Base-by-base conservation (phyloP, 2,329 filamentous ascomycete genomes). In the Xylaria polymorpha region DNA sequence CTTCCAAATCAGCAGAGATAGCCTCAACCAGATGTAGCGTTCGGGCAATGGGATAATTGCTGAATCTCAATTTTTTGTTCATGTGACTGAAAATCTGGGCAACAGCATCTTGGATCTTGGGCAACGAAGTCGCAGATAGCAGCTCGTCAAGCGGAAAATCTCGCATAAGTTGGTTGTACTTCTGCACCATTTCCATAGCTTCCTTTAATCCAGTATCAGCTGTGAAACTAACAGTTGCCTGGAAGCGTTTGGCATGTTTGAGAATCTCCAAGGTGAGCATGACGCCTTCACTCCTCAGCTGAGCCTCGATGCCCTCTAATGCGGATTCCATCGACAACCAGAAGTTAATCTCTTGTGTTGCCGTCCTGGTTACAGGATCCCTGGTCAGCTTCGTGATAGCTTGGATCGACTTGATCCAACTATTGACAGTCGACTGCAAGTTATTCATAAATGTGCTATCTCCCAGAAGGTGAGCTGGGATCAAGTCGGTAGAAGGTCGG, bases 341-440 rank as follows among this genome's bases (percentile, higher is more conserved):
- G 78, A 99, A 99, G 80, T 98, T 98, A 80, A 99, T 97, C 81
- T 99, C 96, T 80, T 98, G 96, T 66, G 93, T 95, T 39, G 96
- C 96, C 25, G 94, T 97, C 39, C 79, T 91, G 79, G 84, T 88
- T 4, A 85, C 84, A 0, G 93, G 90, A 75, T 99, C 96, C 77
- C 94, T 90, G 48, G 94, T 93, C 85, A 97, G 92, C 82, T 97
- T 97, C 46, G 96, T 99, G 74, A 98, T 97, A 57, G 92, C 91
- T 80, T 98, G 95, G 73, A 99, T 99, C 12, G 95, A 97, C 83
- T 97, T 97, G 83, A 99, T 99, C 96, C 96, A 99, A 71, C 91
- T 91, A 80, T 98, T 99, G 69, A 98, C 96, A 58, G 91, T 96
- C 60, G 93, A 91, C 79, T 98, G 96, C 44, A 99, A 85, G 74